These are phyloP conservation scores for Schwanniomyces occidentalis DNA, from an alignment of 805 yeast genomes.

Conservation along the genomic window DNA sequence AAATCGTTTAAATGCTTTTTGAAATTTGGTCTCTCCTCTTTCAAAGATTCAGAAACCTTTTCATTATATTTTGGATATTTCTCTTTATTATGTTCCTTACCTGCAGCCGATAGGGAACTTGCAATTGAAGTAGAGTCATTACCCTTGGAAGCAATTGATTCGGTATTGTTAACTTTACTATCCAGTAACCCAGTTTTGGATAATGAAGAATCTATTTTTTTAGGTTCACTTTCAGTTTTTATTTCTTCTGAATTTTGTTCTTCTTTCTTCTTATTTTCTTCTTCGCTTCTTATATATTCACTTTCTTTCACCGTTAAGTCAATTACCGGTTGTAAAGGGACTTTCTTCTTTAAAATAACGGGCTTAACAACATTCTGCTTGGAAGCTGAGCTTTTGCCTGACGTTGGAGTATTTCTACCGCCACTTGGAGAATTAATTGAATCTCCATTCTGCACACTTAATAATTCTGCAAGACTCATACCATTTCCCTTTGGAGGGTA, in stretches of 20 bases:
- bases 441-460: slow-evolving; percentile 22
- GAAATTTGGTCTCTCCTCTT: slow-evolving; percentile 31
- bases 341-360: slow-evolving; percentile 39
- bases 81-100: not conserved
- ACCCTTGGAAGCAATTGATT: not conserved
- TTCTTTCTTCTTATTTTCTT: slow-evolving; percentile 2
- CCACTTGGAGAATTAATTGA: slow-evolving; percentile 7
- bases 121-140: not conserved
- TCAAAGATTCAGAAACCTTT: slow-evolving; percentile 3
- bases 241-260: not conserved
- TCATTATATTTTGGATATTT: slow-evolving; percentile 3
- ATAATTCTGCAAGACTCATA: slow-evolving; percentile 40
- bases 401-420: slow-evolving; percentile 16
- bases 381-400: slow-evolving; percentile 18
- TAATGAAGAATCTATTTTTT: slow-evolving; percentile 4
- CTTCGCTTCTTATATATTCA: slow-evolving; percentile 7
- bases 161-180: not conserved
- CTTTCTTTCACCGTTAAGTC: slow-evolving; percentile 14
- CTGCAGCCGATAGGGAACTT: not conserved
- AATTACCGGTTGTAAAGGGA: slow-evolving; percentile 7
- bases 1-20: slow-evolving; percentile 31
- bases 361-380: slow-evolving; percentile 31
- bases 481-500: slow-evolving; percentile 22
- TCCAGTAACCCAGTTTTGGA: slow-evolving; percentile 5
- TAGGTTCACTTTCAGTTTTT: slow-evolving; percentile 4